A percentile compares a stretch with the other conserved stretches of the same genome.
Evolutionary conservation across 352 stramenopile genomes (phyloP).

Genomic region (Thalassiosira hispida): DNA sequence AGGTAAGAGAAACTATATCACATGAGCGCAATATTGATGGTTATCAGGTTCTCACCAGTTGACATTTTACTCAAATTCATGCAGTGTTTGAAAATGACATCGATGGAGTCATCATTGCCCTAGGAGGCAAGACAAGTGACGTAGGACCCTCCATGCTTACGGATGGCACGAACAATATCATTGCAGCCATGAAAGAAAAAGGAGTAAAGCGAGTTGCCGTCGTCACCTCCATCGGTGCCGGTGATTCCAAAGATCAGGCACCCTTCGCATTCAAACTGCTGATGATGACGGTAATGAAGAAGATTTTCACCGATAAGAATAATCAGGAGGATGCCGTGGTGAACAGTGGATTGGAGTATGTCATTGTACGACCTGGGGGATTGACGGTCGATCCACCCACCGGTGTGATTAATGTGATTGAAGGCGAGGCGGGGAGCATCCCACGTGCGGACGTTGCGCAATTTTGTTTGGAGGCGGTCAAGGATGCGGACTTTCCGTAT

Average conservation of each 20-base stretch:
- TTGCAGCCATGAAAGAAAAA: slow-evolving; percentile 87
- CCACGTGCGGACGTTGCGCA: slow-evolving; percentile 87
- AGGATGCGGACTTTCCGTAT: slow-evolving; percentile 86
- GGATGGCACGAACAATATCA: slow-evolving; percentile 85
- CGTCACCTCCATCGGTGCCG: slow-evolving; percentile 87
- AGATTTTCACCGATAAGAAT: slow-evolving; percentile 90
- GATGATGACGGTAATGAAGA: slow-evolving; percentile 88
- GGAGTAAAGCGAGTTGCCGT: slow-evolving; percentile 86
- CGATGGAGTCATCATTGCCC: slow-evolving; percentile 86
- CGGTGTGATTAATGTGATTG: slow-evolving; percentile 89
- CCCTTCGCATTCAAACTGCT: slow-evolving; percentile 90
- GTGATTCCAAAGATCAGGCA: slow-evolving; percentile 87
- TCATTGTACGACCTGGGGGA: slow-evolving; percentile 88
- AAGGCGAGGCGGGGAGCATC: slow-evolving; percentile 87
- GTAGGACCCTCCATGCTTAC: slow-evolving; percentile 87
- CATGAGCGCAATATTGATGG: not conserved
- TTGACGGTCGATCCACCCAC: slow-evolving; percentile 87
- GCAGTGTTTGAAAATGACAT: slow-evolving; percentile 71
- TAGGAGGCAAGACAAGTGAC: slow-evolving; percentile 88
- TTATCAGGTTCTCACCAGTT: not conserved
- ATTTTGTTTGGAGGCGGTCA: slow-evolving; percentile 87
- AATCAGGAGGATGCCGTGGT: slow-evolving; percentile 86
- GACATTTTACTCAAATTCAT: not conserved
- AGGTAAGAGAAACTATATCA: slow-evolving; percentile 2
- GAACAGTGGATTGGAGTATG: slow-evolving; percentile 85